These are phyloP conservation scores for Penicillium egyptiacum DNA, from an alignment of 495 filamentous ascomycete species.

Conservation along the genomic window DNA sequence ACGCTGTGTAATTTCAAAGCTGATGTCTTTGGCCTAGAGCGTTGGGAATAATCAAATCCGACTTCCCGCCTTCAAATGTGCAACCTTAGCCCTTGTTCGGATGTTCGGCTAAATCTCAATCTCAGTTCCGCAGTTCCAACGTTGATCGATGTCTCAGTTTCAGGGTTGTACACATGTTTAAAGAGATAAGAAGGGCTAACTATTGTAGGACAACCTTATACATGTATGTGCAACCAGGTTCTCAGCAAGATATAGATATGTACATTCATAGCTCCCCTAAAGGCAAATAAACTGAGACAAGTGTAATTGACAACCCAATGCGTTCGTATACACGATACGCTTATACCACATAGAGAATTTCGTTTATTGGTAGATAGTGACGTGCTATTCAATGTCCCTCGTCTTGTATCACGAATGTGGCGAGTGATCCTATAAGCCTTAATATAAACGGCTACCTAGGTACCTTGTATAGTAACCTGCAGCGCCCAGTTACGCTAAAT, in stretches of 20 bases:
- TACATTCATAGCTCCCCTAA: not conserved
- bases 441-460: not conserved
- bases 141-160: constrained; percentile 4
- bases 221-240: not conserved
- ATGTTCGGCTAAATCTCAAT: not conserved
- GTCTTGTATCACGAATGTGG: not conserved
- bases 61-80: not conserved
- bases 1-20: not conserved
- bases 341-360: not conserved
- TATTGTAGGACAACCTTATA: not conserved
- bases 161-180: not conserved
- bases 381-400: not conserved
- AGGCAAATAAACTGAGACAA: not conserved
- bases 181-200: not conserved
- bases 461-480: not conserved
- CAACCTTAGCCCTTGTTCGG: not conserved
- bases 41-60: not conserved
- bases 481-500: not conserved
- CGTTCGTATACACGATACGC: not conserved
- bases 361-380: not conserved
- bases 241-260: not conserved
- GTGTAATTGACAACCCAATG: not conserved
- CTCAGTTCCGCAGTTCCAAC: constrained; percentile 1
- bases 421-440: not conserved
- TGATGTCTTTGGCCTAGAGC: not conserved